Evolutionary conservation across 768 basidiomycete species (phyloP).

Genomic region (Termitomyces sp.): DNA sequence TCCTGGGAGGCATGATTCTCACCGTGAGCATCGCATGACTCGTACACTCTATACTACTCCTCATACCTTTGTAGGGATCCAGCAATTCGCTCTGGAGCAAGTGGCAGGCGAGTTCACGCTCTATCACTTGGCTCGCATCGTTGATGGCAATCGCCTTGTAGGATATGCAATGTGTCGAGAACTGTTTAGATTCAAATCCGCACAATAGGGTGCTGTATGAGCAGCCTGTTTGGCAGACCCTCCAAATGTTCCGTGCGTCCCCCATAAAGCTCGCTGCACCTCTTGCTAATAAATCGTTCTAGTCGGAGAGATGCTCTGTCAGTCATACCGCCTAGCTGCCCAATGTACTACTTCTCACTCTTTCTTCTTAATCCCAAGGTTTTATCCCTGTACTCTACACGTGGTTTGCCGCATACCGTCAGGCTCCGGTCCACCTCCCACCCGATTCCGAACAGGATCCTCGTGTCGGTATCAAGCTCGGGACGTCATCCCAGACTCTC

Average conservation of each 20-base stretch:
- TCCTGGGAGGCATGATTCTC: slow-evolving; percentile 90
- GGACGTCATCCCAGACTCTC: slow-evolving; percentile 35
- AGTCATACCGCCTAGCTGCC: slow-evolving; percentile 30
- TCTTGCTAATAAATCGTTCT: slow-evolving; percentile 22
- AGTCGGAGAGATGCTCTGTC: slow-evolving; percentile 95
- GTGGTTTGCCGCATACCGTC: slow-evolving; percentile 46
- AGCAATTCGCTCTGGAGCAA: slow-evolving; percentile 80
- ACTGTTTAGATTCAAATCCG: slow-evolving; percentile 68
- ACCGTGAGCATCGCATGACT: slow-evolving; percentile 43
- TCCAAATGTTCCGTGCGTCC: slow-evolving; percentile 82
- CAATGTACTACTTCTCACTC: slow-evolving; percentile 18
- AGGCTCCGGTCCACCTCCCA: slow-evolving; percentile 50
- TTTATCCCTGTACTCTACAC: slow-evolving; percentile 80
- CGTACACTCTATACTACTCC: not conserved
- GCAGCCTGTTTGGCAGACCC: slow-evolving; percentile 91
- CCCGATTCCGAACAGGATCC: slow-evolving; percentile 42
- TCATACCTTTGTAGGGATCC: slow-evolving; percentile 46
- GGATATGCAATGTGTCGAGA: slow-evolving; percentile 99
- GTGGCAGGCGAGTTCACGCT: slow-evolving; percentile 54
- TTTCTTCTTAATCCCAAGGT: slow-evolving; percentile 42
- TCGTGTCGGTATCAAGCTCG: slow-evolving; percentile 27
- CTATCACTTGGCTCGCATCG: slow-evolving; percentile 1
- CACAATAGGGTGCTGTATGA: slow-evolving; percentile 71
- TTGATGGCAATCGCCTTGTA: slow-evolving; percentile 17
- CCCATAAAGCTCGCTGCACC: slow-evolving; percentile 12